phyloP scores from a whole-genome alignment of 2,329 filamentous ascomycete genomes.

The Penicillium freii region DNA sequence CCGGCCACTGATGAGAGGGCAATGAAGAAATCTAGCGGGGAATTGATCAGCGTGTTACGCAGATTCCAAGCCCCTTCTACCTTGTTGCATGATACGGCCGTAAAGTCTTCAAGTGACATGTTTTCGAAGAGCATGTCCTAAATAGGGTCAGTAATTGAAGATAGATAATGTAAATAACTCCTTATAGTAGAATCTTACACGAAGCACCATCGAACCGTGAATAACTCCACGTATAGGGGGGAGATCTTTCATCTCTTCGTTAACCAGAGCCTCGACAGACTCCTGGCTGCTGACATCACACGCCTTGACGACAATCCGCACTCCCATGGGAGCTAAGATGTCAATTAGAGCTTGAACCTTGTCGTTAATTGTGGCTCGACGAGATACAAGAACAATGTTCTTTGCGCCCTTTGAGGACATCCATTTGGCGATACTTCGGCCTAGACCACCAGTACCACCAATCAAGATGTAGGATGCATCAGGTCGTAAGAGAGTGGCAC shows the following conservation, averaged over 20 bases:
- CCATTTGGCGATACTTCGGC: conserved; percentile 53
- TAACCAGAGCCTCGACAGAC: conserved; percentile 31
- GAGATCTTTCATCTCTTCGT: conserved; percentile 20
- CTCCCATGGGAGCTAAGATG: conserved; percentile 16
- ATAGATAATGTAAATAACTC: background rate
- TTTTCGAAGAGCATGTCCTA: conserved; percentile 34
- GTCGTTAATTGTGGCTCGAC: conserved; percentile 35
- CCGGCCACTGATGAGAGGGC: conserved; percentile 29
- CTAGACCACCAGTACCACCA: conserved; percentile 59
- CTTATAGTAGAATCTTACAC: conserved; percentile 20
- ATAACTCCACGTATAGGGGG: conserved; percentile 46
- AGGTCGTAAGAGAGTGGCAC: conserved; percentile 31
- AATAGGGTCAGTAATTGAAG: conserved; percentile 1
- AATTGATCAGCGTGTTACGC: conserved; percentile 22
- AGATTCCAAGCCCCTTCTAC: conserved; percentile 33
- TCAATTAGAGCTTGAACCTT: conserved; percentile 20
- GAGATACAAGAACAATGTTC: conserved; percentile 55
- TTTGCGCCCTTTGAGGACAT: conserved; percentile 53
- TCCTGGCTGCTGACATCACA: conserved; percentile 35
- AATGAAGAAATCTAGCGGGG: conserved; percentile 29
- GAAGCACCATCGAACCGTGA: conserved; percentile 48
- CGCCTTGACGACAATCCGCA: conserved; percentile 25
- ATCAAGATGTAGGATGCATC: conserved; percentile 51
- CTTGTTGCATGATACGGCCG: conserved; percentile 16
- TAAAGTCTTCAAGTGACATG: conserved; percentile 30